Evolutionary conservation across 768 basidiomycete species (phyloP).

Genomic region (Tulasnella sp.): DNA sequence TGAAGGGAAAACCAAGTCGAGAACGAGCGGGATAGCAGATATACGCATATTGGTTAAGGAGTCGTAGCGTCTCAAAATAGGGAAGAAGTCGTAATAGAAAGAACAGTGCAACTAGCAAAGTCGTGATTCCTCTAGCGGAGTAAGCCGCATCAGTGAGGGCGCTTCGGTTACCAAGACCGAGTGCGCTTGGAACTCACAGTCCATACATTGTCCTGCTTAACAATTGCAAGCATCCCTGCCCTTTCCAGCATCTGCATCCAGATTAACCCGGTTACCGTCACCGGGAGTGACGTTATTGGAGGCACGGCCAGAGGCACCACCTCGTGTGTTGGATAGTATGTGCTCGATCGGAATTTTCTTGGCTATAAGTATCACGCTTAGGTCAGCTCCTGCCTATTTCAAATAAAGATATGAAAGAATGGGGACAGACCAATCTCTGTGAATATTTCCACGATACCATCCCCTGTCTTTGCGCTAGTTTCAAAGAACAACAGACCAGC

Average conservation of each 20-base stretch:
- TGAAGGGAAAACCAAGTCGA: no score
- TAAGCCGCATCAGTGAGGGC: no score
- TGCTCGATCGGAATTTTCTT: slow-evolving; percentile 89
- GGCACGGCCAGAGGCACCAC: slow-evolving; percentile 37
- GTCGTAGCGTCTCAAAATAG: no score
- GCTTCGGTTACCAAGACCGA: no score
- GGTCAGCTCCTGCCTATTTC: neutral
- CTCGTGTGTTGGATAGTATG: slow-evolving; percentile 73
- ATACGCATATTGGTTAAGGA: no score
- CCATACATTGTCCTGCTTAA: no score
- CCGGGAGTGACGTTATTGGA: slow-evolving; percentile 37
- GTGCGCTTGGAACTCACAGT: no score
- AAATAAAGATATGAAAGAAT: neutral
- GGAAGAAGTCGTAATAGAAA: no score
- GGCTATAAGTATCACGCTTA: slow-evolving; percentile 30
- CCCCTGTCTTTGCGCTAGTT: slow-evolving; percentile 93
- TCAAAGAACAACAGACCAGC: slow-evolving; percentile 93
- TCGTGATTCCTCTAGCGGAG: no score
- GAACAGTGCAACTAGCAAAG: no score
- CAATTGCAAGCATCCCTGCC: slow-evolving; percentile 72
- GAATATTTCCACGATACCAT: slow-evolving; percentile 91
- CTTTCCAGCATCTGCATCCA: slow-evolving; percentile 54
- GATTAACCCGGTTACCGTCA: slow-evolving; percentile 51
- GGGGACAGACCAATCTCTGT: slow-evolving; percentile 93
- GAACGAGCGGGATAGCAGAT: no score